Base-by-base conservation (phyloP, 1,284 basidiomycete species). In the Leccinum fallax region DNA sequence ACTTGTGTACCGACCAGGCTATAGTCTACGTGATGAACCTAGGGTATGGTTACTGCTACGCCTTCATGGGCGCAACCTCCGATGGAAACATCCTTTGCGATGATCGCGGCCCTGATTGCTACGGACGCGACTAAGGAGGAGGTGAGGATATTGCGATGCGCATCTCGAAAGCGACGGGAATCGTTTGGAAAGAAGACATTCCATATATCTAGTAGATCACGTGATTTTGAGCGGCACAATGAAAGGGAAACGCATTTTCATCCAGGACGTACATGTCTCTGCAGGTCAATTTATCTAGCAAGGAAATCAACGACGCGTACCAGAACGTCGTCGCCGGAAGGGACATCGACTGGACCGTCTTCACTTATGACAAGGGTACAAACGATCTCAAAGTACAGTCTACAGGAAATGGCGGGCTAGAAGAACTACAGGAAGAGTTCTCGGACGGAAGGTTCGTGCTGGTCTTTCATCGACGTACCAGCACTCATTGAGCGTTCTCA, bases 401-500 rank as follows among this genome's bases (percentile, higher is more conserved):
- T 1, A 91, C 88, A 2, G 94, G 95, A n/a, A 81, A 81, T 65
- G 91, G 89, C 26, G 94, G 95, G 0, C 82, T 99, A 11, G 94
- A 97, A 65, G 95, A 97, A 71, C 81, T 98, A 19, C 86, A 92
- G 71, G 96, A 98, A 66, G 95, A 97, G 77, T 98, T 98, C 77
- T 92, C 89, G 51, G 95, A 98, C 74, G 96, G 95, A 64, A 84
- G 90, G 93, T 92, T 64, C 57, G 85, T 74, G 1, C 1, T 48
- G 2, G 4, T 11, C 21, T 13, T 21, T 19, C 28, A 28, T 15
- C 30, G 4, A 5, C 28, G 28, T 46, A 21, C 19, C 0, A 11
- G 1, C 32, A 1, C 58, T 65, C 2, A 66, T 65, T 21, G 21
- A 32, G 1, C 28, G 4, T 24, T 48, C 16, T 6, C 66, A 95